Percentiles rank a stretch among this genome's conserved stretches.
These are phyloP conservation scores for Peronospora belbahrii DNA, from an alignment of 352 stramenopile genomes.

Conservation along the genomic window DNA sequence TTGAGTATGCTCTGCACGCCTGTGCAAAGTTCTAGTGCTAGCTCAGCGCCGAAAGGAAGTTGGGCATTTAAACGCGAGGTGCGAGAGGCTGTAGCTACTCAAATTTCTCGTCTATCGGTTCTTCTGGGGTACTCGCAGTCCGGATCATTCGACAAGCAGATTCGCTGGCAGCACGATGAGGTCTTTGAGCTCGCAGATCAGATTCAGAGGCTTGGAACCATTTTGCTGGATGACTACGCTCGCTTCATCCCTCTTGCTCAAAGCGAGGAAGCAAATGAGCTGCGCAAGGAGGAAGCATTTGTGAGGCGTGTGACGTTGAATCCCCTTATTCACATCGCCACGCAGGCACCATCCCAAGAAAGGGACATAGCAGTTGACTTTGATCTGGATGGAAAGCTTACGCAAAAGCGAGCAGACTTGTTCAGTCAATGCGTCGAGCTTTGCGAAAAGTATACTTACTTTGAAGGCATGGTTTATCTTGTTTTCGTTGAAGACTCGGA, in stretches of 20 bases:
- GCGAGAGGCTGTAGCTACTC: conserved; percentile 52
- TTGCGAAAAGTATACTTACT: conserved; percentile 68
- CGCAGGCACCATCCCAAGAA: conserved; percentile 22
- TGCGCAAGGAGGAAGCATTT: conserved; percentile 51
- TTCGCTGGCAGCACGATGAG: conserved; percentile 48
- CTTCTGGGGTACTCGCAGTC: conserved; percentile 41
- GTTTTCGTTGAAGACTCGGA: conserved; percentile 50
- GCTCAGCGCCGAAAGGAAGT: conserved; percentile 36
- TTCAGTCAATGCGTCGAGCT: conserved; percentile 52
- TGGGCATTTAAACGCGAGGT: conserved; percentile 59
- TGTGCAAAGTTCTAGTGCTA: conserved; percentile 21
- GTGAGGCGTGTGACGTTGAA: conserved; percentile 59
- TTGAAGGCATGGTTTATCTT: conserved; percentile 78
- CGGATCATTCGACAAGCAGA: conserved; percentile 15
- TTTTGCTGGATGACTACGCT: conserved; percentile 50
- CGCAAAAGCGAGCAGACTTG: conserved; percentile 43
- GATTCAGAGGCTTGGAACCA: conserved; percentile 42
- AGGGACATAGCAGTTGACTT: conserved; percentile 18
- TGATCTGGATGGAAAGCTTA: conserved; percentile 24
- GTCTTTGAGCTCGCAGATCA: conserved; percentile 61
- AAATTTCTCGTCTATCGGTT: conserved; percentile 49
- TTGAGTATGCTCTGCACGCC: conserved; percentile 49
- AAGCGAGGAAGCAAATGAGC: conserved; percentile 43
- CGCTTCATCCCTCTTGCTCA: conserved; percentile 34
- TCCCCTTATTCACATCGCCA: conserved; percentile 64